Percentiles rank a stretch among this genome's conserved stretches.
These are phyloP conservation scores for Naganishia randhawae DNA, from an alignment of 768 basidiomycete species.

Conservation along the genomic window DNA sequence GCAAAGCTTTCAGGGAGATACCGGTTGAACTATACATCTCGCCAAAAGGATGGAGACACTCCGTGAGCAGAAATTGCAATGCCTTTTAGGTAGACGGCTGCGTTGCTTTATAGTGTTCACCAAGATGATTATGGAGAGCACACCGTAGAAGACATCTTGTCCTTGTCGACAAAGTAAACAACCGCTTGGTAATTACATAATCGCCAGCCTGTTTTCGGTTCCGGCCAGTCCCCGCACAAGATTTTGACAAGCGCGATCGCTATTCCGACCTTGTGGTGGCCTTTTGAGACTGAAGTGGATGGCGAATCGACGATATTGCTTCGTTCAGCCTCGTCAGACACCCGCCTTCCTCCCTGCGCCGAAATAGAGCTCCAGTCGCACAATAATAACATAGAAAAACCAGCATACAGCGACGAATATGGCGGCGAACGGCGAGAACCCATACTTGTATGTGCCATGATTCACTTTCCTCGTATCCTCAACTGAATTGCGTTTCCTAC, in stretches of 20 bases:
- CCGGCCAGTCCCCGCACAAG: neutral
- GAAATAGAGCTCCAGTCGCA: too few species aligned
- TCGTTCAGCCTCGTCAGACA: neutral
- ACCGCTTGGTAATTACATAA: neutral
- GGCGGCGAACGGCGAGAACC: slow-evolving; percentile 36
- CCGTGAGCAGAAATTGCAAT: neutral
- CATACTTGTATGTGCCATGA: slow-evolving; percentile 40
- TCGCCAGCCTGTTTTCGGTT: neutral
- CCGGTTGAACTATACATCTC: slow-evolving; percentile 5
- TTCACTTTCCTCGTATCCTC: neutral
- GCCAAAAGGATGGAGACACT: neutral
- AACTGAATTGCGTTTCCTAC: neutral
- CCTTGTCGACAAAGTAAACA: neutral
- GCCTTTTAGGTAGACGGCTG: neutral
- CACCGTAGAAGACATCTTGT: too few species aligned
- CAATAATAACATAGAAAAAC: slow-evolving; percentile 9
- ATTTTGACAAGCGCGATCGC: slow-evolving; percentile 23
- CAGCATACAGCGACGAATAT: slow-evolving; percentile 19
- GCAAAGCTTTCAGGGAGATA: neutral
- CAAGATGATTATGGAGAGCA: too few species aligned
- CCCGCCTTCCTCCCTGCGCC: too few species aligned
- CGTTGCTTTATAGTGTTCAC: neutral
- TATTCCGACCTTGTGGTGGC: neutral
- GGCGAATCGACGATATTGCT: neutral
- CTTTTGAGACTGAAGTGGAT: neutral